Evolutionary conservation across 2,329 filamentous ascomycete species (phyloP), one percentile per base, ranked within the genome.

Genomic region (Raffaelea arxii): DNA sequence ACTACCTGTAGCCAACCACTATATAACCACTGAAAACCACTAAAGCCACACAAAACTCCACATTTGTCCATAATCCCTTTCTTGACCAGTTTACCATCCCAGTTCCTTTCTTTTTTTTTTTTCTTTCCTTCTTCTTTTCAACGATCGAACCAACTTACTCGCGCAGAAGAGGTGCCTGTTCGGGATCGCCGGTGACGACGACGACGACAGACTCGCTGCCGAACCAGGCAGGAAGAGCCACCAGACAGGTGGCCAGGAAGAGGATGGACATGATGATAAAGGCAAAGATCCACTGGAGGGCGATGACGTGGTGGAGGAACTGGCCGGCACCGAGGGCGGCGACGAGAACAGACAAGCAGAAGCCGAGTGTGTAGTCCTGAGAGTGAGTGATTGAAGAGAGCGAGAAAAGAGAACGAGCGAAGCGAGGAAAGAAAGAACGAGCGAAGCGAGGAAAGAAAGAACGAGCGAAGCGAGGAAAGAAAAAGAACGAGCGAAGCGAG

Each of bases 251-350:
- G 18, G 78, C 65, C 19, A 89, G 62, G 61, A 92, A 84, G 45
- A 94, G 75, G 23, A 86, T 61, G 1, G 72, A 77, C 73, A 91
- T 89, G 61, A 94, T 88, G 51, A 80, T 71, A 59, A 94, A 92
- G 27, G 88, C 85, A 62, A 94, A 94, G 65, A 94, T 91, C 88
- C 88, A 94, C 67, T 95, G 89, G 53, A 94, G 71, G 6, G 86
- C 85, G 54, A 94, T 72, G 49, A 82, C 64, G 61, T 88, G 80
- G 57, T 75, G 73, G 43, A 80, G 68, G 66, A 94, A 81, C 63
- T 95, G 89, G 14, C 79, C 76, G 16, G 92, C 78, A 12, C 86
- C 87, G 37, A 94, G 78, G 18, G 87, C 78, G 5, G 87, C 80
- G 2, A 79, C 69, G 41, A 94, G 69, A 39, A 89, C 73, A 55